These are phyloP conservation scores for Cyphellophora europaea DNA, from an alignment of 2,329 filamentous ascomycete genomes.

Conservation along the genomic window DNA sequence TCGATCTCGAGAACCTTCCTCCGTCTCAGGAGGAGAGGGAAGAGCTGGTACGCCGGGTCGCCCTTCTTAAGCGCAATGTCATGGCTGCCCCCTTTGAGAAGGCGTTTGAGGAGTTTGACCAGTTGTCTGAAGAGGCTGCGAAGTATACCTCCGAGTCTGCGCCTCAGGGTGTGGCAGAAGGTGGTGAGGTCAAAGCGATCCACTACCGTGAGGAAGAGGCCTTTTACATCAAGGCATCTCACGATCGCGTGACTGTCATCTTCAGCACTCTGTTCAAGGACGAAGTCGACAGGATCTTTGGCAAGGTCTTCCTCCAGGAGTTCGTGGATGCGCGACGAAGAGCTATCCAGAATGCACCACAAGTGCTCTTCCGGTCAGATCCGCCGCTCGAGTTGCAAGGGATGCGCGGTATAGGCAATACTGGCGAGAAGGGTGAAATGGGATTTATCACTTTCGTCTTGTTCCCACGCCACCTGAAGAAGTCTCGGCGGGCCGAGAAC, in stretches of 20 bases:
- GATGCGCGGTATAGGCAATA: slow-evolving; percentile 69
- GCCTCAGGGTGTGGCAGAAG: slow-evolving; percentile 80
- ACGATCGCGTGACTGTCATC: slow-evolving; percentile 96
- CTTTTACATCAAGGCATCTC: slow-evolving; percentile 95
- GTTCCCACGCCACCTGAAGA: slow-evolving; percentile 88
- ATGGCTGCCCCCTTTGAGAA: slow-evolving; percentile 99
- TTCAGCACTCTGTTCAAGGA: slow-evolving; percentile 98
- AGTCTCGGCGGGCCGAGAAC: slow-evolving; percentile 82
- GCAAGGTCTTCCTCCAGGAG: slow-evolving; percentile 96
- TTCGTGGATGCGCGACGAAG: slow-evolving; percentile 93
- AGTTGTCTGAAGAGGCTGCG: slow-evolving; percentile 75
- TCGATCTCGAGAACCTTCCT: slow-evolving; percentile 83
- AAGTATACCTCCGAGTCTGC: slow-evolving; percentile 92
- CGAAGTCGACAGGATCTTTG: slow-evolving; percentile 94
- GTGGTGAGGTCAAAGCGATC: slow-evolving; percentile 87
- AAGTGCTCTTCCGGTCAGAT: slow-evolving; percentile 93
- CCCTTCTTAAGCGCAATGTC: slow-evolving; percentile 90
- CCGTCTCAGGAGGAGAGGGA: slow-evolving; percentile 76
- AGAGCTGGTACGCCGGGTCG: slow-evolving; percentile 76
- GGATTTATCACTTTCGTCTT: slow-evolving; percentile 98
- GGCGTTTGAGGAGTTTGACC: slow-evolving; percentile 87
- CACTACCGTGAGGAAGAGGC: slow-evolving; percentile 98
- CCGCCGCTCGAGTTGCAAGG: slow-evolving; percentile 84
- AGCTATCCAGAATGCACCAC: slow-evolving; percentile 95
- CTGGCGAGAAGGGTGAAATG: slow-evolving; percentile 66